Base-by-base conservation (phyloP, 306 rosid genomes). In the Corylus heterophylla region DNA sequence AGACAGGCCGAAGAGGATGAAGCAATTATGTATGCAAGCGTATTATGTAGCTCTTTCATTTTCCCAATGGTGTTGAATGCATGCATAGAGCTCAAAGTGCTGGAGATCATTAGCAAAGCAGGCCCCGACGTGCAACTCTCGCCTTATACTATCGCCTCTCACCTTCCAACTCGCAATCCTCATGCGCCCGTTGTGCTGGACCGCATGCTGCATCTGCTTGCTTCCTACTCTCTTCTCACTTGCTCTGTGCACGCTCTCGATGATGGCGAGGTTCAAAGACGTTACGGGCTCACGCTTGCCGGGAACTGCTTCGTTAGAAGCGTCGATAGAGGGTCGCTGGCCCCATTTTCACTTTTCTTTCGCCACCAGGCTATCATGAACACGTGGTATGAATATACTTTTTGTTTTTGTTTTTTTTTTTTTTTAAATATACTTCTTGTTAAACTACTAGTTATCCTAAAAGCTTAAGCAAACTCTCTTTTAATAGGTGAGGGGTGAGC, bases 31-130 rank as follows among this genome's bases (percentile, higher is more conserved):
- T 92, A 90, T 20, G 98, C 97, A 0, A 89, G 90, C 97, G 97
- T 92, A 22, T 63, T 94, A 3, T 90, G 90, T 6, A 87, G 91
- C 74, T 97, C 94, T 27, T 89, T 97, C 5, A 94, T 92, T 1
- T 85, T 88, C 1, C 97, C 98, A 1, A 90, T 94, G 97, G 76
- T 92, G 12, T 90, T 94, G 4, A 92, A 90, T 81, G 56, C 98
- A 4, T 93, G 94, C 2, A 29, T 94, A 0, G 98, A 94, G 76
- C 91, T 94, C 2, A 93, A 90, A 73, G 78, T 94, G 12, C 75
- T 94, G 0, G 98, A 92, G 71, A 92, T 92, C 81, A 88, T 94
- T 1, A 89, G 88, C 4, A 87, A 82, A 39, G 91, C 90, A 12
- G 98, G 97, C 0, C 80, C 90, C 9, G 91, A 88, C 0, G 89